Base-by-base conservation (phyloP, 2,329 filamentous ascomycete genomes). In the Daldinia sp. region DNA sequence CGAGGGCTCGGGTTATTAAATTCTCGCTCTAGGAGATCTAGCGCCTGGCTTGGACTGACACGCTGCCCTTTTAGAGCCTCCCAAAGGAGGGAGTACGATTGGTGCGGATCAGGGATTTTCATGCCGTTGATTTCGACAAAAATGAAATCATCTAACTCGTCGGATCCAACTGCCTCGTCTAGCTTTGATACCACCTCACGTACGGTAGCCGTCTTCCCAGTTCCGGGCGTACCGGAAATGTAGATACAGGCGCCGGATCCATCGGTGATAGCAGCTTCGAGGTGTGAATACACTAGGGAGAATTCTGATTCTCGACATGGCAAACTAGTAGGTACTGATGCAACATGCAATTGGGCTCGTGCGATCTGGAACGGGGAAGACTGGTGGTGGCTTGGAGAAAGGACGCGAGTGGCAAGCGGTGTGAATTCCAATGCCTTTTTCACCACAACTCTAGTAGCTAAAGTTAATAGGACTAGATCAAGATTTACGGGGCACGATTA, bases 71-170 rank as follows among this genome's bases (percentile, higher is more conserved):
- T 94, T 63, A 99, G 82, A 0, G 95, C 94, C 79, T 99, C 93
- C 96, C 96, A 99, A 1, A 99, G 85, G 17, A 99, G 80, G 1
- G 92, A 90, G 77, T 99, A 99, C 0, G 95, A 94, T 76, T 99
- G 95, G 74, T 98, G 94, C 0, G 95, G 94, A 75, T 99, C 95
- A 0, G 95, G 96, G 70, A 99, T 94, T 80, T 99, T 99, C 95
- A 99, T 98, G 69, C 95, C 96, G 77, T 99, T 99, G 79, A 99
- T 98, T 77, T 99, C 95, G 65, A 99, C 94, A 70, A 99, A 99
- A 61, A 97, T 96, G 77, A 99, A 99, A 75, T 98, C 94, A 72
- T 99, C 95, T 39, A 99, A 84, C 77, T 98, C 94, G 73, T 99
- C 95, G 6, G 90, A 88, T 48, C 87, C 84, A 1, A 98, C 95